Base-by-base conservation (phyloP, 2,329 filamentous ascomycete species). In the Ophiosphaerella korrae region DNA sequence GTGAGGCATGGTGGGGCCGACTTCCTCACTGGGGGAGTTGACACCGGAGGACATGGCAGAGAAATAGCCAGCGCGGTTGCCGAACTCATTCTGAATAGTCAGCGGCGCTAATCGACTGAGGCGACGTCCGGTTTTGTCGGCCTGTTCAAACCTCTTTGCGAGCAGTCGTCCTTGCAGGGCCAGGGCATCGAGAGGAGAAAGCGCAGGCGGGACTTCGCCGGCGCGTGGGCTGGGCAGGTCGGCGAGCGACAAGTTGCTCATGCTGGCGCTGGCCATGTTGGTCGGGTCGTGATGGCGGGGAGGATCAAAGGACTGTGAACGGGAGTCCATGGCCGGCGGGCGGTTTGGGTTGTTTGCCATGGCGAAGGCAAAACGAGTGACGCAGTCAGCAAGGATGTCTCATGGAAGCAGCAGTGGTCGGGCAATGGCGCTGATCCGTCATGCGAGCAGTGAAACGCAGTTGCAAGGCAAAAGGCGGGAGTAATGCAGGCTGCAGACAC, bases 181-280 rank as follows among this genome's bases (percentile, higher is more conserved):
- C 71, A 99, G 95, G 41, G 93, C 93, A 80, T 99, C 94, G 58
- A 99, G 83, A 9, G 94, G 94, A 7, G 94, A 97, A 49, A 97
- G 82, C 45, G 94, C 89, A 5, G 94, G 94, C 16, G 94, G 93
- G 1, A 89, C 83, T 63, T 86, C 74, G 71, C 78, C 79, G n/a
- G 75, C 70, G 48, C 77, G 76, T 35, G 79, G 78, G 51, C 78
- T 80, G 40, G 78, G 77, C 21, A 80, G 72, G 63, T 73, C 71
- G 42, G 63, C 58, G 47, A 72, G 62, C 23, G 70, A 69, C 48
- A 71, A 57, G 45, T 62, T 68, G 63, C 58, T 62, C 57, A 66
- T 66, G 61, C 66, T 71, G 60, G 63, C 65, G 60, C 60, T 63
- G 52, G 61, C 53, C 34, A 55, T 34, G 42, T 16, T 52, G 31